phyloP scores from a whole-genome alignment of 192 early-diverging fungal genomes.

The Coemansia sp. region DNA sequence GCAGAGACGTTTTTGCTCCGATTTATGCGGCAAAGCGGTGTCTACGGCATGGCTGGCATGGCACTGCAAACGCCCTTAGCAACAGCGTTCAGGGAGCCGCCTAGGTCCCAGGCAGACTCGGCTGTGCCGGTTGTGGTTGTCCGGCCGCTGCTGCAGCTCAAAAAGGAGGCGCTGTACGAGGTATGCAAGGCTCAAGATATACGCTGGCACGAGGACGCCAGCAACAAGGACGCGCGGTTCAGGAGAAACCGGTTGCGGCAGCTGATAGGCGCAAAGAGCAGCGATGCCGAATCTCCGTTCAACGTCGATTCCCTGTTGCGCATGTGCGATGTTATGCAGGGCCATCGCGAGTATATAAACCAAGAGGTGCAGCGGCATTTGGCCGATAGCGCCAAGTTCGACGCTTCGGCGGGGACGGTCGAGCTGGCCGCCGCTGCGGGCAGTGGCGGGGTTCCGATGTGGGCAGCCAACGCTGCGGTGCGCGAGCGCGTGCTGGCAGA shows the following conservation, averaged over 20 bases:
- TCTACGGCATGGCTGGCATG: constrained; percentile 49
- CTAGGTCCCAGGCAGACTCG: no score
- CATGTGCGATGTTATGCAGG: constrained; percentile 38
- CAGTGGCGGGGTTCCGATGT: constrained; percentile 5
- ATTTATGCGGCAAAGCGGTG: constrained; percentile 41
- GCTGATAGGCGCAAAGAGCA: constrained; percentile 13
- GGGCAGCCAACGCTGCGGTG: constrained; percentile 32
- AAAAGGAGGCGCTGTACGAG: constrained; percentile 25
- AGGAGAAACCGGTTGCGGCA: constrained; percentile 41
- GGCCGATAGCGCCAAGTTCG: constrained; percentile 9
- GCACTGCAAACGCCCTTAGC: constrained; percentile 14
- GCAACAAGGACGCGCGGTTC: constrained; percentile 39
- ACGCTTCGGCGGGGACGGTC: constrained; percentile 7
- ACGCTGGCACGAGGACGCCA: constrained; percentile 49
- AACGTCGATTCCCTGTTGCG: constrained; percentile 13
- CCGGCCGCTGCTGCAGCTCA: constrained; percentile 41
- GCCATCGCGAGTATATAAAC: constrained; percentile 36
- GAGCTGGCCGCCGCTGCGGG: constrained; percentile 14
- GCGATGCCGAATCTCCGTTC: constrained; percentile 18
- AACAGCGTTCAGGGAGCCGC: background rate
- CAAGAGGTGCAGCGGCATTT: constrained; percentile 8
- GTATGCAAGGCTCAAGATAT: constrained; percentile 25
- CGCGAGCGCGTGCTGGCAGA: constrained; percentile 40
- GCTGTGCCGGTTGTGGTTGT: constrained; percentile 13
- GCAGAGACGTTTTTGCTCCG: constrained; percentile 55